A percentile compares a stretch with the other conserved stretches of the same genome.
These are phyloP conservation scores for Fagopyrum esculentum DNA, from an alignment of 148 eudicot species.

Conservation along the genomic window DNA sequence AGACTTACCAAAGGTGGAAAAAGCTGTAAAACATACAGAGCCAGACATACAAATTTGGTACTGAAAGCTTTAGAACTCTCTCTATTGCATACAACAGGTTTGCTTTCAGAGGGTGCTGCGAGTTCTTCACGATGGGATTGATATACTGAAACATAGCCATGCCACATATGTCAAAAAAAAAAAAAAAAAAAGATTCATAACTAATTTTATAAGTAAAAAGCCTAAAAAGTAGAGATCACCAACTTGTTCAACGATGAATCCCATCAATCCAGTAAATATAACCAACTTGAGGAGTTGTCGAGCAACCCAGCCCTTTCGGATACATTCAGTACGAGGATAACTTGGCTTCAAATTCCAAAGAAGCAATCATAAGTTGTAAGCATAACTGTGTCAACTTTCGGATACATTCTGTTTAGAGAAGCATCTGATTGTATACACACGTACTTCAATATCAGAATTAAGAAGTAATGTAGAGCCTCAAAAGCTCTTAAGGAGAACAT, in stretches of 20 bases:
- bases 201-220: neutral
- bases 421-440: neutral
- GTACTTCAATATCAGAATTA: neutral
- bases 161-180: slow-evolving; percentile 15
- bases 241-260: slow-evolving; percentile 89
- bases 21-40: slow-evolving; percentile 98
- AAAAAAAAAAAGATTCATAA: neutral
- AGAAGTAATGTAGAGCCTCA: neutral
- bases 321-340: slow-evolving; percentile 65
- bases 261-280: slow-evolving; percentile 92
- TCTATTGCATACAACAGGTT: slow-evolving; percentile 84
- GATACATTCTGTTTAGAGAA: neutral
- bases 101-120: slow-evolving; percentile 90
- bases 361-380: slow-evolving; percentile 17
- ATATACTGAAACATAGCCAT: slow-evolving; percentile 55
- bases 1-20: slow-evolving; percentile 87
- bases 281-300: slow-evolving; percentile 79
- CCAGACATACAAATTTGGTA: slow-evolving; percentile 95
- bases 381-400: neutral
- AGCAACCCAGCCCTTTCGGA: slow-evolving; percentile 87
- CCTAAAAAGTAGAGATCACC: slow-evolving; percentile 12
- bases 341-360: slow-evolving; percentile 48
- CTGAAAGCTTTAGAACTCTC: slow-evolving; percentile 96
- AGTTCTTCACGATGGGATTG: slow-evolving; percentile 85
- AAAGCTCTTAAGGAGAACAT: too few species aligned